Evolutionary conservation across 1,284 basidiomycete genomes (phyloP).

Genomic region (Neotropicomus parvogracilis): DNA sequence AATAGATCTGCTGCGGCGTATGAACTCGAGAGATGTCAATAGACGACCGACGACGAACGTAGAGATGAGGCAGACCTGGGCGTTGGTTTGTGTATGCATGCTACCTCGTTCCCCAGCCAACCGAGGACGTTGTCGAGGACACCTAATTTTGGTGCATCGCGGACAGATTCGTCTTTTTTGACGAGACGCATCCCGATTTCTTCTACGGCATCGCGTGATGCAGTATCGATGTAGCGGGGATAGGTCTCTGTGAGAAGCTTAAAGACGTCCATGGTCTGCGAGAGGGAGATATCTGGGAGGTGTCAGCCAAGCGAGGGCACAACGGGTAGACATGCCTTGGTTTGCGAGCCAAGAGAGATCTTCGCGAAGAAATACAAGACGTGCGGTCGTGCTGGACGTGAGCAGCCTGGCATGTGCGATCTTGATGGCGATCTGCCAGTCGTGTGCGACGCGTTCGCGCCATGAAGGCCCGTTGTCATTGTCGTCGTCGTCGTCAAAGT

Average conservation of each 20-base stretch:
- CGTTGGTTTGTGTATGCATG: conserved; percentile 47
- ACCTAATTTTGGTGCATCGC: conserved; percentile 43
- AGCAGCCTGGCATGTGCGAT: conserved; percentile 50
- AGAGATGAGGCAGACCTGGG: conserved; percentile 42
- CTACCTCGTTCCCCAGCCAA: conserved; percentile 68
- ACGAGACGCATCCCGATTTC: conserved; percentile 61
- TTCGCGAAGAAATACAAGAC: conserved; percentile 59
- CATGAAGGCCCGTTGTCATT: conserved; percentile 12
- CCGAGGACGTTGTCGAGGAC: conserved; percentile 67
- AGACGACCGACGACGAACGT: conserved; percentile 4
- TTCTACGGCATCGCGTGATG: conserved; percentile 70
- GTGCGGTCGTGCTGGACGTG: conserved; percentile 49
- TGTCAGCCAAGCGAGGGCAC: neutral
- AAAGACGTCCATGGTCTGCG: conserved; percentile 70
- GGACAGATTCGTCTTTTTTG: conserved; percentile 48
- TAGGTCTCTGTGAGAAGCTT: conserved; percentile 70
- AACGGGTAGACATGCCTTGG: conserved; percentile 44
- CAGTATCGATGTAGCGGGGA: conserved; percentile 69
- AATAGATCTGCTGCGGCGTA: conserved; percentile 64
- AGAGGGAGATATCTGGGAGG: conserved; percentile 55
- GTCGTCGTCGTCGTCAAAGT: conserved; percentile 10
- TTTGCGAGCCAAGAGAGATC: conserved; percentile 58
- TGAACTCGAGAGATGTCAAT: conserved; percentile 40
- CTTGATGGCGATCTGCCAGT: conserved; percentile 57
- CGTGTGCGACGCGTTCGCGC: conserved; percentile 44